Evolutionary conservation across 2,329 filamentous ascomycete species (phyloP).

Genomic region (Exserohilum rostratum): DNA sequence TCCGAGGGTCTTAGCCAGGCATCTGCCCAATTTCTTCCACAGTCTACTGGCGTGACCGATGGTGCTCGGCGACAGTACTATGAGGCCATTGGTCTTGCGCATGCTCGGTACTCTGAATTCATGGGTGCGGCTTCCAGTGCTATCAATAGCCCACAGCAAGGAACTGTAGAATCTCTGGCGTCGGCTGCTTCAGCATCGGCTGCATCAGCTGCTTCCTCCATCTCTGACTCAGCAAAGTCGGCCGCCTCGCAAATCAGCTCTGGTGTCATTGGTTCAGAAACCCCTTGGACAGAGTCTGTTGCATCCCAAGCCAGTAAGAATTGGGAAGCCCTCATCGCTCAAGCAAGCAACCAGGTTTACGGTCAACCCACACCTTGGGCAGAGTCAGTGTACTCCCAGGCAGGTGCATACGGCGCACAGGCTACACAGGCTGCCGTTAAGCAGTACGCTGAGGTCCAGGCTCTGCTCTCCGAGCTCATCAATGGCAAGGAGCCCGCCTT

Average conservation of each 20-base stretch:
- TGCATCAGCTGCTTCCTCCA: constrained; percentile 51
- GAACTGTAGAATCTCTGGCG: constrained; percentile 41
- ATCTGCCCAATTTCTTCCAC: constrained; percentile 71
- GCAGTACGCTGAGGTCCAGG: constrained; percentile 73
- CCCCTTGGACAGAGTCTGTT: constrained; percentile 60
- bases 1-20: constrained; percentile 73
- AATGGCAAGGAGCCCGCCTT: constrained; percentile 79
- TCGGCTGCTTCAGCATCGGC: constrained; percentile 49
- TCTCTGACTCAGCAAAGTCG: constrained; percentile 42
- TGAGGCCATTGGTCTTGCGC: constrained; percentile 76
- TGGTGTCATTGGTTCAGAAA: constrained; percentile 55
- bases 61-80: constrained; percentile 73
- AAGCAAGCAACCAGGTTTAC: constrained; percentile 73
- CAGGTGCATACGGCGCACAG: constrained; percentile 64
- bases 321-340: constrained; percentile 68
- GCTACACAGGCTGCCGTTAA: constrained; percentile 65
- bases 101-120: constrained; percentile 79
- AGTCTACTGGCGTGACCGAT: constrained; percentile 65
- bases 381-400: constrained; percentile 57
- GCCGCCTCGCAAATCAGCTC: constrained; percentile 55
- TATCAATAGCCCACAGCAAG: constrained; percentile 59
- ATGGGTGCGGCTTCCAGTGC: constrained; percentile 73
- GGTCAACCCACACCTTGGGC: constrained; percentile 64
- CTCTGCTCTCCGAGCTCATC: constrained; percentile 77
- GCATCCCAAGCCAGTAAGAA: constrained; percentile 64